Percentiles rank a stretch among this genome's conserved stretches.
Conservation (phyloP, 2,329 filamentous ascomycete species). For the Paecilomyces formosus region DNA sequence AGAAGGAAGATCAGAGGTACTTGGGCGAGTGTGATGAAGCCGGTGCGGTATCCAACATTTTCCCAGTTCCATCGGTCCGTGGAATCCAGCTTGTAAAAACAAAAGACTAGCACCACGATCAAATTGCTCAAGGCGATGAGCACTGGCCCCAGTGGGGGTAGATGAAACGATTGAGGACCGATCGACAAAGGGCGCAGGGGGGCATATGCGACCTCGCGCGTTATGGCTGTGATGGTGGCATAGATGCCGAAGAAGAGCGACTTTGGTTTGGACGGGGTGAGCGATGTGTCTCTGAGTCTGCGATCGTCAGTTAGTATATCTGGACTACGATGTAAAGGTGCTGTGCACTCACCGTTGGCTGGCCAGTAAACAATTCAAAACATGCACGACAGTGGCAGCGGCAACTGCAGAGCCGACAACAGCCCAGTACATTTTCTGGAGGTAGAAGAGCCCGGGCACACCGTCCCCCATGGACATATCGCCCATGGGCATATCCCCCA, state of each 20-base stretch:
- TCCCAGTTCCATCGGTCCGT: slow-evolving; percentile 46
- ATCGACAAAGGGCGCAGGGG: slow-evolving; percentile 29
- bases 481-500: slow-evolving; percentile 24
- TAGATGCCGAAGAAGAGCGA: slow-evolving; percentile 39
- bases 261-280: slow-evolving; percentile 48
- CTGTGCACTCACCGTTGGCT: slow-evolving; percentile 38
- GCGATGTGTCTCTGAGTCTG: slow-evolving; percentile 39
- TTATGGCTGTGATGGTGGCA: slow-evolving; percentile 48
- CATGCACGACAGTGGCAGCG: slow-evolving; percentile 28
- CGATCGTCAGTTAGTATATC: background rate
- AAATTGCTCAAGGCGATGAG: slow-evolving; percentile 36
- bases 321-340: background rate
- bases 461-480: slow-evolving; percentile 36
- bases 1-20: slow-evolving; percentile 51
- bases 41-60: slow-evolving; percentile 49
- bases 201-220: slow-evolving; percentile 47
- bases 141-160: slow-evolving; percentile 32
- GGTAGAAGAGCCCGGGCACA: slow-evolving; percentile 37
- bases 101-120: slow-evolving; percentile 46
- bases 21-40: slow-evolving; percentile 46
- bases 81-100: slow-evolving; percentile 49
- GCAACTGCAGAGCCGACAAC: slow-evolving; percentile 36
- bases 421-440: slow-evolving; percentile 49
- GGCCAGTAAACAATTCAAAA: slow-evolving; percentile 41
- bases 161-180: slow-evolving; percentile 22